These are phyloP conservation scores for Phoenix roebelenii DNA, from an alignment of 176 grass and related monocot genomes.

Conservation along the genomic window DNA sequence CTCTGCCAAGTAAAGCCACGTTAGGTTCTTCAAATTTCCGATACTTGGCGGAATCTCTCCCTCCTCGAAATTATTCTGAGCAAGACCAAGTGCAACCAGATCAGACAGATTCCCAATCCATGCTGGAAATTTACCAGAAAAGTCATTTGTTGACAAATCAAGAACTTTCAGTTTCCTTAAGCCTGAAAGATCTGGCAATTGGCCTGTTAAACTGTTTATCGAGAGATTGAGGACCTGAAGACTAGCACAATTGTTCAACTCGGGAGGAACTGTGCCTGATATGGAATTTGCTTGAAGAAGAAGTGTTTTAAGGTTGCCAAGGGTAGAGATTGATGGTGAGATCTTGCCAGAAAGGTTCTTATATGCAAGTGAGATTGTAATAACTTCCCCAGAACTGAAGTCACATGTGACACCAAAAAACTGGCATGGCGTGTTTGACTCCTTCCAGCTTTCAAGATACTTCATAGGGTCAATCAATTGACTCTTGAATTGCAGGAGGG, in stretches of 20 bases:
- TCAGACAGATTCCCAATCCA: constrained; percentile 35
- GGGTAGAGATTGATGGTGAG: constrained; percentile 32
- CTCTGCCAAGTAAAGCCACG: constrained; percentile 44
- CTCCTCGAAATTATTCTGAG: constrained; percentile 32
- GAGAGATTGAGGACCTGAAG: constrained; percentile 63
- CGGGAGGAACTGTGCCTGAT: constrained; percentile 35
- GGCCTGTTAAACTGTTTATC: constrained; percentile 32
- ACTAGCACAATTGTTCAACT: constrained; percentile 32
- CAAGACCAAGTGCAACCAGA: constrained; percentile 42
- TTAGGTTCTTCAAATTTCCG: constrained; percentile 70
- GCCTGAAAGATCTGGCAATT: constrained; percentile 46
- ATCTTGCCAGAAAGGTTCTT: constrained; percentile 60
- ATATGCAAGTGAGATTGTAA: constrained; percentile 38
- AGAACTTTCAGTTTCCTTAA: constrained; percentile 31
- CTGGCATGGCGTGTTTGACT: constrained; percentile 32
- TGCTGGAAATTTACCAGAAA: constrained; percentile 38
- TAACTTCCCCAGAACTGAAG: constrained; percentile 20
- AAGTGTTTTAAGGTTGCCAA: constrained; percentile 26
- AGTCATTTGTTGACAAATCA: constrained; percentile 39
- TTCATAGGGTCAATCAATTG: constrained; percentile 47
- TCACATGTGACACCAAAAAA: constrained; percentile 53
- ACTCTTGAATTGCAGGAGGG: constrained; percentile 66
- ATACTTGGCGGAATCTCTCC: constrained; percentile 44
- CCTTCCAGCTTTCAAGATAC: constrained; percentile 52
- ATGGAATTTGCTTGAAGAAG: constrained; percentile 47